Evolutionary conservation across 257 asterid genomes (phyloP).

Genomic region (Cordia subcordata): DNA sequence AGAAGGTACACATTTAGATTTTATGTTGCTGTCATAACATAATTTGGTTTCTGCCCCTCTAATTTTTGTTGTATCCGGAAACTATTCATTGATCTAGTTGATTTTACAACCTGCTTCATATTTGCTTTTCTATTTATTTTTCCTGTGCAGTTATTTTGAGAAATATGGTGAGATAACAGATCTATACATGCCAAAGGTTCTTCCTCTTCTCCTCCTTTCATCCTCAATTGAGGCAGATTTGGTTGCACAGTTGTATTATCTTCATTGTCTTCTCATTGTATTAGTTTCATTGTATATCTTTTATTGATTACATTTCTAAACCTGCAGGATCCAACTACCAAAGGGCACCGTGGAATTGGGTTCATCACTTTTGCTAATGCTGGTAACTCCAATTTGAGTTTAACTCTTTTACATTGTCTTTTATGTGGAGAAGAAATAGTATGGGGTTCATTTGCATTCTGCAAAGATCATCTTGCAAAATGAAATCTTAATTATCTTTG

Average conservation of each 20-base stretch:
- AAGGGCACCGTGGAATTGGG: constrained; percentile 99
- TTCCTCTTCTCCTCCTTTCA: constrained; percentile 8
- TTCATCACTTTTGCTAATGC: constrained; percentile 81
- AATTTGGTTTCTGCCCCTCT: background rate
- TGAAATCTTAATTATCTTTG: no score
- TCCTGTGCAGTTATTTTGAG: constrained; percentile 79
- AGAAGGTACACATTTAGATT: constrained; percentile 51
- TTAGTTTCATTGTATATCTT: background rate
- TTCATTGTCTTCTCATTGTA: no score
- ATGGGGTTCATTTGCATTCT: no score
- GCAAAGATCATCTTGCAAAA: background rate
- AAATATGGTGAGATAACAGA: constrained; percentile 87
- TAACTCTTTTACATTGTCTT: constrained; percentile 9
- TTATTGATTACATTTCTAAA: constrained; percentile 4
- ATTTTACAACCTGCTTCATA: constrained; percentile 15
- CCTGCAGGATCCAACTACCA: constrained; percentile 77
- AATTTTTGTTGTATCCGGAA: background rate
- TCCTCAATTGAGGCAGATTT: background rate
- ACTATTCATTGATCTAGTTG: background rate
- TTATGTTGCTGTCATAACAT: background rate
- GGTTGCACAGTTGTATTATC: background rate
- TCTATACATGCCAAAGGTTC: constrained; percentile 97
- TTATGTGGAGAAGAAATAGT: background rate
- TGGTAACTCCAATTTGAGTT: constrained; percentile 38
- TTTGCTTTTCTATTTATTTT: constrained; percentile 4